phyloP scores from a whole-genome alignment of 768 basidiomycete species.

The Tricholoma sp. region DNA sequence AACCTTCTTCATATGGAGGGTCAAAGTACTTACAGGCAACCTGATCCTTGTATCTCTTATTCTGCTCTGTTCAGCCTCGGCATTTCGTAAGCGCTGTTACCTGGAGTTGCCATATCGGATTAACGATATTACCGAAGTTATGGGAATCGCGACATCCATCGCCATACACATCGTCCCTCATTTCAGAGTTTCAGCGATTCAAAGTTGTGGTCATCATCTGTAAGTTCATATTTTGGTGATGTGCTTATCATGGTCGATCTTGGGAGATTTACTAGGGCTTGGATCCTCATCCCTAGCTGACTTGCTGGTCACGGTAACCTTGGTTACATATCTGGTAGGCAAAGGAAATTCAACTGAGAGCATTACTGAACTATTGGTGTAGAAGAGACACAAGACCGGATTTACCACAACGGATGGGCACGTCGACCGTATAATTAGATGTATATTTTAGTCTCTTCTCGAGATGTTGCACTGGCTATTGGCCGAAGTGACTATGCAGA shows the following conservation, averaged over 20 bases:
- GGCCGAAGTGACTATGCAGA: constrained; percentile 27
- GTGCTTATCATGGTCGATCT: not conserved
- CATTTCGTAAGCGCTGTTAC: constrained; percentile 13
- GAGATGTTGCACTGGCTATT: not conserved
- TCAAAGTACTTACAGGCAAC: constrained; percentile 19
- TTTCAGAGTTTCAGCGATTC: constrained; percentile 22
- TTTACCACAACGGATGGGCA: constrained; percentile 32
- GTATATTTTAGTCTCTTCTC: constrained; percentile 13
- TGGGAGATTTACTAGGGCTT: constrained; percentile 28
- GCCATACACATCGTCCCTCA: constrained; percentile 13
- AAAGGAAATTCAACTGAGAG: not conserved
- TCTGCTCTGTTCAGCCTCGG: constrained; percentile 4
- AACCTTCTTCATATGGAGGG: constrained; percentile 18
- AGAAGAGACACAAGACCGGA: constrained; percentile 34
- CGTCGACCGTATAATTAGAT: constrained; percentile 34
- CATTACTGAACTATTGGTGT: not conserved
- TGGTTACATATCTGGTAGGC: constrained; percentile 35
- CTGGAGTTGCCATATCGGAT: not conserved
- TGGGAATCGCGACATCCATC: constrained; percentile 20
- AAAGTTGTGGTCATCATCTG: constrained; percentile 17
- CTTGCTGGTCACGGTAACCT: constrained; percentile 30
- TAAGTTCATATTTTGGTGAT: not conserved
- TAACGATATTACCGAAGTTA: constrained; percentile 11
- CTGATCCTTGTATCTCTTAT: constrained; percentile 9
- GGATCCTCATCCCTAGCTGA: constrained; percentile 33